Conservation (phyloP, 2,329 filamentous ascomycete genomes). For the Epicoccum nigrum region DNA sequence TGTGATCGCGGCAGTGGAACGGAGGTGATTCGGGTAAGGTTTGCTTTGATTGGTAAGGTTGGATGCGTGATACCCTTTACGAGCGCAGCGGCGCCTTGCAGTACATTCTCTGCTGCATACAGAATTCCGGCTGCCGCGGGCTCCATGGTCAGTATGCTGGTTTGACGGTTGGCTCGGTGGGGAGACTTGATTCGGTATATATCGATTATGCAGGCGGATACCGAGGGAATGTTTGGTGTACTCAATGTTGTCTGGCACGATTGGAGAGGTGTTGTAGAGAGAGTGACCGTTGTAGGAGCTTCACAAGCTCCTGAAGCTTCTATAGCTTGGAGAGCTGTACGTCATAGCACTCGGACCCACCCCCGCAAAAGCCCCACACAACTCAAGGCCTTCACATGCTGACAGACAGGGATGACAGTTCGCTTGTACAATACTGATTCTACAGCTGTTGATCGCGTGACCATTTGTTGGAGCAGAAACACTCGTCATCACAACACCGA, state of each 20-base stretch:
- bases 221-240: background rate
- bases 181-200: no score
- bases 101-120: constrained; percentile 45
- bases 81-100: constrained; percentile 53
- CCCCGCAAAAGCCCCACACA: background rate
- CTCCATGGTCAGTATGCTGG: constrained; percentile 37
- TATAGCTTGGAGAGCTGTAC: constrained; percentile 15
- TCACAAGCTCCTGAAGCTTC: constrained; percentile 6
- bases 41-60: constrained; percentile 59
- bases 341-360: background rate
- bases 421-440: no score
- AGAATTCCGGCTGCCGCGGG: constrained; percentile 46
- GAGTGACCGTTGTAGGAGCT: background rate
- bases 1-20: constrained; percentile 55
- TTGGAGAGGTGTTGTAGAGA: background rate
- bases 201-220: no score
- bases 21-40: constrained; percentile 55
- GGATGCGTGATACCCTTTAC: constrained; percentile 56
- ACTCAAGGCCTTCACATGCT: background rate
- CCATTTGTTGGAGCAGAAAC: no score
- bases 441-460: no score
- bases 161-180: background rate
- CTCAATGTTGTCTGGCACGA: background rate
- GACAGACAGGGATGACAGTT: no score
- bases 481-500: no score